Base-by-base conservation (phyloP, 768 basidiomycete genomes). In the Kwoniella dendrophila region DNA sequence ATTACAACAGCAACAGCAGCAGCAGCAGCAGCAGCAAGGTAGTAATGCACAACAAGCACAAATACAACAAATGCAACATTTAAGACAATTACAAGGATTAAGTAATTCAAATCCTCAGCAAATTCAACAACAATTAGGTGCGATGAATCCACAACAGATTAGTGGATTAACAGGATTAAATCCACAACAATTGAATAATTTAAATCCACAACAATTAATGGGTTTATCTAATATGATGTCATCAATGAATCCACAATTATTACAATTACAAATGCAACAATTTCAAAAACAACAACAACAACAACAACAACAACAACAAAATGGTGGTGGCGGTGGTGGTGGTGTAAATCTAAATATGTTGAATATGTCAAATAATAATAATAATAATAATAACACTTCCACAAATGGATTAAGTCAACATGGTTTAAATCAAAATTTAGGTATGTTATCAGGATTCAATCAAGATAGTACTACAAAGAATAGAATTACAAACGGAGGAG, bases 1-100 rank as follows among this genome's bases (percentile, higher is more conserved):
- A 29, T 41, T 57, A n/a, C 61, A 57, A 32, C 53, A 49, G 27
- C 56, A 55, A 16, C 64, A 50, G 24, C 58, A 40, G 18, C 36
- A 27, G 5, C 62, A 57, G 32, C 49, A 53, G 18, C 57, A 53
- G n/a, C 56, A 48, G 11, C 58, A 53, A 26, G 53, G 54, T n/a
- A 43, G 36, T 41, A 56, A 56, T 27, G 40, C 54, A 30, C 8
- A 24, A 43, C 54, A 41, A 36, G n/a, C 40, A 34, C 11, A n/a
- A 16, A 51, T 51, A 33, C 16, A 16, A n/a, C 27, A 18, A 30
- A 11, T 18, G 29, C 36, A 38, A 38, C 36, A 38, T 8, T 38
- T 38, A 8, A 38, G 36, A 8, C 36, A 38, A 38, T 18, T 8
- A 38, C 36, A 8, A 8, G 36, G 36, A 18, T 24, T 44, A 18